These are phyloP conservation scores for Apophysomyces trapeziformis DNA, from an alignment of 371 early-diverging fungal species.

Conservation along the genomic window DNA sequence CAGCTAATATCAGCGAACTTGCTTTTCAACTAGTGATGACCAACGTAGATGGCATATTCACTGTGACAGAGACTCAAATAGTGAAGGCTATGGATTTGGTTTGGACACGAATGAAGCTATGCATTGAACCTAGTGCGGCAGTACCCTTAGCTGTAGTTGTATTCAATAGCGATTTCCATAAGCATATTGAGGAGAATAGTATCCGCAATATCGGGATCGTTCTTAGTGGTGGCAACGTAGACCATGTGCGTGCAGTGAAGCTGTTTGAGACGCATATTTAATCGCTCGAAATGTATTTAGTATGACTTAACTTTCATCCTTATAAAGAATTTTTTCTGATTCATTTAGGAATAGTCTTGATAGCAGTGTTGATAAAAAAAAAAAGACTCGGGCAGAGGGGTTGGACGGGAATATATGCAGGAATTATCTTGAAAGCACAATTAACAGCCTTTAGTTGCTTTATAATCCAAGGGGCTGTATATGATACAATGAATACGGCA, in stretches of 20 bases:
- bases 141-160: constrained; percentile 57
- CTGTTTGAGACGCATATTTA: constrained; percentile 26
- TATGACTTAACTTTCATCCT: no score
- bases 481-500: no score
- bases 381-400: no score
- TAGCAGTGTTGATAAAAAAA: no score
- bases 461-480: no score
- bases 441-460: no score
- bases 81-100: constrained; percentile 54
- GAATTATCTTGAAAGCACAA: no score
- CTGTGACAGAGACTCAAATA: constrained; percentile 58
- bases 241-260: constrained; percentile 25
- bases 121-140: constrained; percentile 61
- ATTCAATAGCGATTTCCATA: constrained; percentile 42
- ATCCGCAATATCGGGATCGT: constrained; percentile 43
- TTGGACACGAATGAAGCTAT: constrained; percentile 56
- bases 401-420: no score
- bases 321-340: no score
- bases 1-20: constrained; percentile 47
- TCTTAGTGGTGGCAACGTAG: constrained; percentile 52
- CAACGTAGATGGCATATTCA: constrained; percentile 55
- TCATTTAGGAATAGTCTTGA: no score
- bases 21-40: constrained; percentile 49
- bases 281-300: neutral
- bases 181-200: constrained; percentile 14